Base-by-base conservation (phyloP, 805 yeast genomes). In the Ogataea trehaloabstinens region DNA sequence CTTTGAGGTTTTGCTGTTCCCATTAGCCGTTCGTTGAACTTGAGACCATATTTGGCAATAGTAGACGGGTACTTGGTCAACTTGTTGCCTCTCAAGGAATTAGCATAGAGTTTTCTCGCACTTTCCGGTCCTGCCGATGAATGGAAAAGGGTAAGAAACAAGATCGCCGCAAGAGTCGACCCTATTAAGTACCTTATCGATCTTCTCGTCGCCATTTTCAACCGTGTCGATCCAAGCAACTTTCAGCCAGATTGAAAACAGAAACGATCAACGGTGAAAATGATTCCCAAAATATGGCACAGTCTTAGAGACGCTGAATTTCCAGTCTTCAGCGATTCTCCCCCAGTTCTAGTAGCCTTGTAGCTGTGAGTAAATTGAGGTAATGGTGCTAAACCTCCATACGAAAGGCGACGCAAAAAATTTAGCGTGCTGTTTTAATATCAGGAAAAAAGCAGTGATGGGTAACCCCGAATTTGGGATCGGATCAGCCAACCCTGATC, bases 11-110 rank as follows among this genome's bases (percentile, higher is more conserved):
- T 38, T 19, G 50, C 38, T 21, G 52, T 50, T 12, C 55, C 52
- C 52, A 58, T 55, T 30, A 59, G 42, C 40, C 55, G 57, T 15
- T 53, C 53, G 38, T 59, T 59, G 36, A 48, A 55, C 37, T 56
- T 41, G 12, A 58, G 41, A 12, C 63, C 63, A 35, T 48, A 50
- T 25, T 50, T 46, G 24, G 49, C 34, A 16, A 51, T 45, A 28
- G 48, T 41, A 3, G 59, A 49, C 11, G 54, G 41, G 34, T 55
- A 55, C 34, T 46, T 49, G 25, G 31, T 38, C 22, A 53, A 35
- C 34, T 40, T 42, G 35, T 49, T 49, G 21, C 44, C 4, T 13
- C 41, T 37, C 30, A 34, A 35, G 7, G 40, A 33, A 19, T 31
- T 33, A 13, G 45, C 25, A 24, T 40, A 42, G 27, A 38, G 30